A percentile compares a stretch with the other conserved stretches of the same genome.
Evolutionary conservation across 208 protist genomes (phyloP).

Genomic region (Trypanosoma theileri): DNA sequence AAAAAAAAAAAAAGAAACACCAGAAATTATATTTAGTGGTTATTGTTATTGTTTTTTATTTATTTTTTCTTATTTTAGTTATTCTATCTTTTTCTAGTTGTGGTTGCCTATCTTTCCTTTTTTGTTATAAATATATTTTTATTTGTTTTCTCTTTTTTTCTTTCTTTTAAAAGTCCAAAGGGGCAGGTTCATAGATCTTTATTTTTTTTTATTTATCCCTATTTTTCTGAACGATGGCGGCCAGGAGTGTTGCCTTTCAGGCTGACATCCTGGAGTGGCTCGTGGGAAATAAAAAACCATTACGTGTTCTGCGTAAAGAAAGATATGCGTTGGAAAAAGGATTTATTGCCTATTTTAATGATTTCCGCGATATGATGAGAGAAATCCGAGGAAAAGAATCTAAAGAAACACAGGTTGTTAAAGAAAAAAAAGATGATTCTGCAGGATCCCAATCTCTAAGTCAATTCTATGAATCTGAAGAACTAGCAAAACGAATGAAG

Average conservation of each 20-base stretch:
- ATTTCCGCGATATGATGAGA: conserved; percentile 42
- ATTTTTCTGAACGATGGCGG: conserved; percentile 15
- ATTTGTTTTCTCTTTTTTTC: conserved; percentile 22
- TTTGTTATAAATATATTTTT: conserved; percentile 8
- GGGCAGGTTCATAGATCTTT: too few species aligned
- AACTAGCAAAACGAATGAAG: conserved; percentile 90
- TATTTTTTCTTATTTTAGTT: too few species aligned
- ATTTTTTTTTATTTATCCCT: conserved; percentile 9
- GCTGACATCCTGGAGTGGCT: conserved; percentile 77
- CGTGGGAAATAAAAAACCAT: conserved; percentile 32
- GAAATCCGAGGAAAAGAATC: conserved; percentile 25
- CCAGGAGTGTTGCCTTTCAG: conserved; percentile 38
- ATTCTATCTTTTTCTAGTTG: too few species aligned
- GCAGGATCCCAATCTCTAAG: conserved; percentile 44
- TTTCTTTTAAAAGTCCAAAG: background rate
- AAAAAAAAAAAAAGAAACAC: background rate
- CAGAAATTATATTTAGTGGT: too few species aligned
- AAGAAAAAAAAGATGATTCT: conserved; percentile 24
- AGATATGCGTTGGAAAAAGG: conserved; percentile 76
- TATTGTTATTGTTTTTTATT: too few species aligned
- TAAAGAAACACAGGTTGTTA: conserved; percentile 14
- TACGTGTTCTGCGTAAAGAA: conserved; percentile 47
- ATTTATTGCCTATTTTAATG: conserved; percentile 70
- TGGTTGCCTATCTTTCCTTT: too few species aligned
- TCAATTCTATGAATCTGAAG: conserved; percentile 90